Percentiles rank a stretch among this genome's conserved stretches.
Conservation (phyloP, 176 grass and related monocot genomes). For the Triticum dicoccoides region DNA sequence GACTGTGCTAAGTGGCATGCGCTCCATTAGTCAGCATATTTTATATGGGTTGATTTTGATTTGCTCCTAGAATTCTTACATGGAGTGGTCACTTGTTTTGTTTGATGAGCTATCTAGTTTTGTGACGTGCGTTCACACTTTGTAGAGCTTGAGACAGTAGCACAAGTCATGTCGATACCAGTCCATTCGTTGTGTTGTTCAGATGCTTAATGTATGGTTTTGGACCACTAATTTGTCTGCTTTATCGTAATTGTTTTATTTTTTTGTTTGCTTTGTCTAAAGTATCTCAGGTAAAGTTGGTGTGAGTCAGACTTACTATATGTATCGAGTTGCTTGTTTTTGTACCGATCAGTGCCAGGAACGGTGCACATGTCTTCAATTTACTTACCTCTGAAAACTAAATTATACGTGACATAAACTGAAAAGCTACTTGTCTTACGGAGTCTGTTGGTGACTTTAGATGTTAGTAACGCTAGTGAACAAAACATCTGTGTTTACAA, state of each 20-base stretch:
- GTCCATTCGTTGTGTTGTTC: not conserved
- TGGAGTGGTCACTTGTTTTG: not conserved
- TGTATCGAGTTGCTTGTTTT: not conserved
- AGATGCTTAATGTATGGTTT: slow-evolving; percentile 3
- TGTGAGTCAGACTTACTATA: not conserved
- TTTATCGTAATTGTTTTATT: not conserved
- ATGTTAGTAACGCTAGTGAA: too few relatives aligned
- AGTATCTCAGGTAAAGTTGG: not conserved
- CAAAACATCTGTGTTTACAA: too few relatives aligned
- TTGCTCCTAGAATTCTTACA: not conserved
- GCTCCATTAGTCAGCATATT: not conserved
- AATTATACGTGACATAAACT: too few relatives aligned
- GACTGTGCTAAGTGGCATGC: not conserved
- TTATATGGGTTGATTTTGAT: not conserved
- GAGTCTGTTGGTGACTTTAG: too few relatives aligned
- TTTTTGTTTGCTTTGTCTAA: not conserved
- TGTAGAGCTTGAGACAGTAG: slow-evolving; percentile 22
- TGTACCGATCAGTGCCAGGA: too few relatives aligned
- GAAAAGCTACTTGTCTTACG: too few relatives aligned
- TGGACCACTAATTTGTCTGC: not conserved
- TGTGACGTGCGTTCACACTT: not conserved
- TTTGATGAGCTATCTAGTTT: not conserved
- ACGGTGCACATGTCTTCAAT: too few relatives aligned
- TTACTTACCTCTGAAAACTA: too few relatives aligned
- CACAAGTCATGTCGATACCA: not conserved